A percentile compares a stretch with the other conserved stretches of the same genome.
Conservation (phyloP, 257 asterid genomes). For the Capsicum pubescens region DNA sequence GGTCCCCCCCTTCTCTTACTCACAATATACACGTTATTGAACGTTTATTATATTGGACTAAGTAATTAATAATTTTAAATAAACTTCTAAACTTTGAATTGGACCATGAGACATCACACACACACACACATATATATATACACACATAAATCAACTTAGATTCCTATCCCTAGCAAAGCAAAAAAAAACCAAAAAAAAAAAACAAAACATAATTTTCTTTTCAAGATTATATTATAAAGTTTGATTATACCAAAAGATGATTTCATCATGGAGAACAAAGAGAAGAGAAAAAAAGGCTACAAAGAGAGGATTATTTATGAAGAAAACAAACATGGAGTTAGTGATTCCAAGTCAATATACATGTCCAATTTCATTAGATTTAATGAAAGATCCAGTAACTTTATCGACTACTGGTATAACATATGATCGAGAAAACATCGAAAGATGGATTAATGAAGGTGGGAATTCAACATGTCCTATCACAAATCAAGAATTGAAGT, state of each 20-base stretch:
- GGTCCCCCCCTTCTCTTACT: neutral
- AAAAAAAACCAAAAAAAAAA: neutral
- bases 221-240: neutral
- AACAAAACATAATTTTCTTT: neutral
- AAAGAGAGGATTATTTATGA: constrained; percentile 16
- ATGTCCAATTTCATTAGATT: constrained; percentile 51
- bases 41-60: constrained; percentile 5
- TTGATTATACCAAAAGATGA: constrained; percentile 30
- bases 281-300: constrained; percentile 31
- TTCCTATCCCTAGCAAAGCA: neutral
- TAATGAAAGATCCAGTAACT: constrained; percentile 72
- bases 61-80: neutral
- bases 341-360: constrained; percentile 41
- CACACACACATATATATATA: neutral
- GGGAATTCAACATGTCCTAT: constrained; percentile 59
- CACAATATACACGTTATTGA: constrained; percentile 10
- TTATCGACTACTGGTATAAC: constrained; percentile 63
- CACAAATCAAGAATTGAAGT: constrained; percentile 43
- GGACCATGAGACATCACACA: constrained; percentile 1
- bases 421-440: constrained; percentile 61
- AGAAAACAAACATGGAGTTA: constrained; percentile 32
- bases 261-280: constrained; percentile 45
- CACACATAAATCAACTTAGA: neutral
- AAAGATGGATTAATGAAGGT: constrained; percentile 50
- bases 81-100: neutral